Evolutionary conservation across 1,284 basidiomycete species (phyloP).

Genomic region (Trichosporon sp.): DNA sequence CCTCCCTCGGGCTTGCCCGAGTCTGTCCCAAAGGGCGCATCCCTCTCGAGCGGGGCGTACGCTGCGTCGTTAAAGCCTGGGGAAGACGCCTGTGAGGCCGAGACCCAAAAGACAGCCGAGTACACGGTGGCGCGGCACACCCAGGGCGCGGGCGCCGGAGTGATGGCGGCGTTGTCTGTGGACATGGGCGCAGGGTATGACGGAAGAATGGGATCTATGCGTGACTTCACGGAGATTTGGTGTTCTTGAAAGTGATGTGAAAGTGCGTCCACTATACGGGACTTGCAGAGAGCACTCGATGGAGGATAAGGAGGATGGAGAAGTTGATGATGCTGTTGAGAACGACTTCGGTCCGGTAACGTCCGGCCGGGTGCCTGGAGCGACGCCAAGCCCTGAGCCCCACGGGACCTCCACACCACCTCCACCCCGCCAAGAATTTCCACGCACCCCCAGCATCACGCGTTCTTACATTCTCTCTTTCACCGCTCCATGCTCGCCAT

Average conservation of each 20-base stretch:
- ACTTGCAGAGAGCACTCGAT: no score
- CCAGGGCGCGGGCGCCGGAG: slow-evolving; percentile 18
- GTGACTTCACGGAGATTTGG: no score
- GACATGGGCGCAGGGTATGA: background rate
- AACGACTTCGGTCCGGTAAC: background rate
- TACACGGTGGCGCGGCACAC: slow-evolving; percentile 22
- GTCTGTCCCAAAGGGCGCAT: slow-evolving; percentile 2
- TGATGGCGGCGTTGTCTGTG: slow-evolving; percentile 6
- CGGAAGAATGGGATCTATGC: no score
- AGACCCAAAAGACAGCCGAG: slow-evolving; percentile 8
- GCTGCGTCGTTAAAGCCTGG: background rate
- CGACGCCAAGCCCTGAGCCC: background rate
- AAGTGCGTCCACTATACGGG: no score
- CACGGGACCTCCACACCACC: background rate
- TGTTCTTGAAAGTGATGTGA: no score
- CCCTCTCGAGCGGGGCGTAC: slow-evolving; percentile 24
- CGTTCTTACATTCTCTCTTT: background rate
- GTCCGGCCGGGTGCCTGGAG: no score
- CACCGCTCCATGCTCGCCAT: background rate
- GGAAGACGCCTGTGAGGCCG: background rate
- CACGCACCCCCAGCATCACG: no score
- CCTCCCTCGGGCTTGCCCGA: slow-evolving; percentile 22
- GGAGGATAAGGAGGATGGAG: no score
- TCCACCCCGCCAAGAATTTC: background rate
- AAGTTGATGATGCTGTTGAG: background rate